Evolutionary conservation across 306 rosid species (phyloP).

Genomic region (Inga laurina): DNA sequence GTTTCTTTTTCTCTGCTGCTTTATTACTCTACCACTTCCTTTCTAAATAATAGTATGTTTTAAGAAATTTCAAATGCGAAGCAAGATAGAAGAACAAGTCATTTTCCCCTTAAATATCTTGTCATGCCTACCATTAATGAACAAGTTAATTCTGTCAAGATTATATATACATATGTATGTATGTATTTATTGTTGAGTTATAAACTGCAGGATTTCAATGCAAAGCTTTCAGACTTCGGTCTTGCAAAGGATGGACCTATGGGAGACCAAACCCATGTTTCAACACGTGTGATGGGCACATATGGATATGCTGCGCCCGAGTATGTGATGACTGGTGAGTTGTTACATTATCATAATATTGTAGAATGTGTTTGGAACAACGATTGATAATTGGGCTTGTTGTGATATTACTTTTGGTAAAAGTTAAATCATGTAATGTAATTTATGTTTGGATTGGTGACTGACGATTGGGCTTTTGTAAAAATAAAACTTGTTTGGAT

Average conservation of each 20-base stretch:
- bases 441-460: too few species aligned
- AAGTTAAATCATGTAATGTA: too few species aligned
- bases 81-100: constrained; percentile 1
- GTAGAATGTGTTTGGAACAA: too few species aligned
- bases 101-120: not conserved
- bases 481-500: too few species aligned
- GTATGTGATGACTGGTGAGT: constrained; percentile 96
- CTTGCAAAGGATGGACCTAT: constrained; percentile 98
- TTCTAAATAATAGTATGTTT: not conserved
- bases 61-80: not conserved
- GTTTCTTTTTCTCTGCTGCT: not conserved
- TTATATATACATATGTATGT: not conserved
- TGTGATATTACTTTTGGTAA: too few species aligned
- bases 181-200: constrained; percentile 29
- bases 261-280: constrained; percentile 98
- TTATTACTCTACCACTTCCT: not conserved
- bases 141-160: constrained; percentile 28
- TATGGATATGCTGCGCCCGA: constrained; percentile 97
- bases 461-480: too few species aligned
- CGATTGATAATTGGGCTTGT: too few species aligned
- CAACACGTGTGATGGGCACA: constrained; percentile 96
- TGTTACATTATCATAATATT: constrained; percentile 14
- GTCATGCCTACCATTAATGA: constrained; percentile 16
- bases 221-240: constrained; percentile 92
- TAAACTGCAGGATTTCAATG: constrained; percentile 76